A percentile compares a stretch with the other conserved stretches of the same genome.
Evolutionary conservation across 306 rosid genomes (phyloP).

Genomic region (Ormosia semicastrata): DNA sequence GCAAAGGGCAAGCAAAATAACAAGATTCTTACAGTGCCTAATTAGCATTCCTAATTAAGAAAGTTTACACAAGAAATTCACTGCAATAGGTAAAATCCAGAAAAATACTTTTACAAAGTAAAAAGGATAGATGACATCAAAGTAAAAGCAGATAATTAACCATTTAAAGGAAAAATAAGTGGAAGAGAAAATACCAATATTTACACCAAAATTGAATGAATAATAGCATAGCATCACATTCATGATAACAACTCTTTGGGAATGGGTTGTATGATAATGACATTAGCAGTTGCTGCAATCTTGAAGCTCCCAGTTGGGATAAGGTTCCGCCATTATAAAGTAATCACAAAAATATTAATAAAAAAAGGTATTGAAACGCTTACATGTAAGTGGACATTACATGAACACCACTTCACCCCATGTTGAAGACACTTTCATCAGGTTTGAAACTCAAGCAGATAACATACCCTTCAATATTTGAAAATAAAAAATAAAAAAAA

Average conservation of each 20-base stretch:
- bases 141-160: not conserved
- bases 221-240: constrained; percentile 7
- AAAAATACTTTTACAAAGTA: not conserved
- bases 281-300: not conserved
- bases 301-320: not conserved
- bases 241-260: constrained; percentile 2
- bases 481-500: constrained; percentile 7
- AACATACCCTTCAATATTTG: constrained; percentile 31
- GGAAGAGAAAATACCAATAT: constrained; percentile 3
- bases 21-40: not conserved
- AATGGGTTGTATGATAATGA: not conserved
- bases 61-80: not conserved
- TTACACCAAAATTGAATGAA: constrained; percentile 8
- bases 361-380: constrained; percentile 12
- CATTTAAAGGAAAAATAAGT: not conserved
- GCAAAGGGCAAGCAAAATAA: not conserved
- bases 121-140: not conserved
- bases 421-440: constrained; percentile 29
- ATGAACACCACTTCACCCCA: constrained; percentile 42
- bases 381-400: constrained; percentile 22
- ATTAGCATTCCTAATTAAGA: not conserved
- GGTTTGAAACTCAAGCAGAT: constrained; percentile 28
- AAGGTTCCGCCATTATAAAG: not conserved
- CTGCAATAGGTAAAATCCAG: not conserved
- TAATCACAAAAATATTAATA: not conserved